Evolutionary conservation across 1,284 basidiomycete species (phyloP).

Genomic region (Malassezia yamatoensis): DNA sequence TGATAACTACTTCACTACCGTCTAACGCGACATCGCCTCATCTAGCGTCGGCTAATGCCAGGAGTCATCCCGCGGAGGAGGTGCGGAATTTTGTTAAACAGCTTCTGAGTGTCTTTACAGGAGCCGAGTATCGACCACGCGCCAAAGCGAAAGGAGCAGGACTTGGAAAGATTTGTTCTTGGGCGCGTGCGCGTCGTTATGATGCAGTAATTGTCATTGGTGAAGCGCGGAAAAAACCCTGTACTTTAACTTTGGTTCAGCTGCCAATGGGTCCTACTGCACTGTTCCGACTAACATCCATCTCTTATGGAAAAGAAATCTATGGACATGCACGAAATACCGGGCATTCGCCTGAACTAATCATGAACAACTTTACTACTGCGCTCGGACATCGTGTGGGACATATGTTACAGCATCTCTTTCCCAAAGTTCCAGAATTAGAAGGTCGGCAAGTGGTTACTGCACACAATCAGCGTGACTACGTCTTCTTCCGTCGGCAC

Average conservation of each 20-base stretch:
- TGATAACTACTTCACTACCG: conserved; percentile 43
- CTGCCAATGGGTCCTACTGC: conserved; percentile 87
- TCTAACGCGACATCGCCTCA: conserved; percentile 38
- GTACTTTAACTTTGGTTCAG: conserved; percentile 81
- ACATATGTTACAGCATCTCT: conserved; percentile 84
- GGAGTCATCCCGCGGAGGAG: conserved; percentile 50
- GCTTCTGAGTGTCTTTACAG: conserved; percentile 80
- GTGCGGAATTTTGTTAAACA: conserved; percentile 61
- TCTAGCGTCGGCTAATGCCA: conserved; percentile 54
- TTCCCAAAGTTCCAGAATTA: conserved; percentile 88
- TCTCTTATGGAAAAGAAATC: conserved; percentile 75
- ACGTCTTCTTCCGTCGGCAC: conserved; percentile 91
- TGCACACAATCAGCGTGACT: conserved; percentile 94
- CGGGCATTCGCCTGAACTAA: conserved; percentile 85
- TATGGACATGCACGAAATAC: conserved; percentile 78
- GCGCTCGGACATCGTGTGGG: conserved; percentile 85
- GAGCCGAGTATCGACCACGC: conserved; percentile 80
- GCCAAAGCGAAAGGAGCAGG: conserved; percentile 89
- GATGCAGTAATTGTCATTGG: conserved; percentile 84
- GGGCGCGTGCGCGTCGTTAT: conserved; percentile 81
- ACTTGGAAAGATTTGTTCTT: conserved; percentile 80
- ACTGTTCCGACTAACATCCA: conserved; percentile 86
- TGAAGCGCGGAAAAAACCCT: conserved; percentile 65
- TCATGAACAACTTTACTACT: conserved; percentile 90
- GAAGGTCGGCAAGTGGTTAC: conserved; percentile 95